A percentile compares a stretch with the other conserved stretches of the same genome.
These are phyloP conservation scores for Asterophora parasitica DNA, from an alignment of 768 basidiomycete species.

Conservation along the genomic window DNA sequence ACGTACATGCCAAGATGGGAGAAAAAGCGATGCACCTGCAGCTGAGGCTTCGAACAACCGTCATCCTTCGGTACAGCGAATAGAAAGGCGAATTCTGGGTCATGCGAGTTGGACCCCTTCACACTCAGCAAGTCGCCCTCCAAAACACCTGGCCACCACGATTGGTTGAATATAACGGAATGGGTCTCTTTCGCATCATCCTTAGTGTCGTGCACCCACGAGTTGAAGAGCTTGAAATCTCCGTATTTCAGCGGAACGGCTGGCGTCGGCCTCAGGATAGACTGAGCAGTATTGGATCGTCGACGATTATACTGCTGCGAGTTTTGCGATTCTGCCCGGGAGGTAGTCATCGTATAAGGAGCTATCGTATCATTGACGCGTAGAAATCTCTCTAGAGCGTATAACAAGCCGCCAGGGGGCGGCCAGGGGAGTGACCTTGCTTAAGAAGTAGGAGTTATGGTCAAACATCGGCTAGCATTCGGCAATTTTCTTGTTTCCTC, in stretches of 20 bases:
- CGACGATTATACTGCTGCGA: constrained; percentile 47
- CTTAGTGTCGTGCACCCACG: constrained; percentile 72
- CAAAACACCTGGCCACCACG: constrained; percentile 72
- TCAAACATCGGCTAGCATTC: no score
- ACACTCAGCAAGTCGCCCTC: constrained; percentile 74
- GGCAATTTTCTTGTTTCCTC: no score
- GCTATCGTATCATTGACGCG: constrained; percentile 2
- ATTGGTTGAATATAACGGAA: constrained; percentile 63
- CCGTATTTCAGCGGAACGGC: constrained; percentile 51
- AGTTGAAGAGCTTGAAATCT: constrained; percentile 57
- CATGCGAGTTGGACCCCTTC: constrained; percentile 34
- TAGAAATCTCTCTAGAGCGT: neutral
- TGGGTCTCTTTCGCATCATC: constrained; percentile 34
- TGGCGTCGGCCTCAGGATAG: constrained; percentile 44
- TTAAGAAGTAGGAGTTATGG: no score
- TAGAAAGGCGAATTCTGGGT: constrained; percentile 41
- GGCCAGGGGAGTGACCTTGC: neutral
- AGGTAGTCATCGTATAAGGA: constrained; percentile 43
- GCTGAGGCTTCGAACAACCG: constrained; percentile 49
- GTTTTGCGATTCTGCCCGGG: constrained; percentile 62
- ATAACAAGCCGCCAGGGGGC: neutral
- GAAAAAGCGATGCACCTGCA: constrained; percentile 45
- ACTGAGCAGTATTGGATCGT: constrained; percentile 74
- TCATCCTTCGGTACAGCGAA: constrained; percentile 70
- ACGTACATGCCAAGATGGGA: no score